phyloP scores from a whole-genome alignment of 2,329 filamentous ascomycete species.

The Elsinoe batatas region DNA sequence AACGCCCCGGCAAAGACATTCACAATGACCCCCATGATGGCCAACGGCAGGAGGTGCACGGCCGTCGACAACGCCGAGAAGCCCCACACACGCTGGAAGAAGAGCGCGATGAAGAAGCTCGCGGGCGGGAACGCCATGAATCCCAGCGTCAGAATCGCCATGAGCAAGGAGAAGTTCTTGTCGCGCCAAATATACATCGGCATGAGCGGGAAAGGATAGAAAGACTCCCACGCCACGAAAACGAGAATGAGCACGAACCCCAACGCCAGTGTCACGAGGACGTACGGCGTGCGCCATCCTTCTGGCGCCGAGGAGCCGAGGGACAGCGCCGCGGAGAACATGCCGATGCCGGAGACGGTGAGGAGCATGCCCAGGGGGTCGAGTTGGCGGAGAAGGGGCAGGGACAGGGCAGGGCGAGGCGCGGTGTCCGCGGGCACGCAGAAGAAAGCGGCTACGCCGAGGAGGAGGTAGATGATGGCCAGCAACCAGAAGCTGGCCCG shows the following conservation, averaged over 20 bases:
- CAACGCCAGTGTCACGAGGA: constrained; percentile 52
- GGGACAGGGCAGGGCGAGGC: constrained; percentile 36
- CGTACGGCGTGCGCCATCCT: constrained; percentile 54
- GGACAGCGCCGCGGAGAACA: constrained; percentile 53
- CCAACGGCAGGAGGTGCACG: constrained; percentile 55
- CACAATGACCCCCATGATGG: constrained; percentile 51
- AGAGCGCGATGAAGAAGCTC: constrained; percentile 55
- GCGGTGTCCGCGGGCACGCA: constrained; percentile 49
- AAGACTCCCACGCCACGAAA: constrained; percentile 55
- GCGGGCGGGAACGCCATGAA: constrained; percentile 53
- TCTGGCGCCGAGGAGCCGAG: constrained; percentile 46
- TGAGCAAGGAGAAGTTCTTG: constrained; percentile 53
- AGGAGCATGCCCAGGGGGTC: constrained; percentile 52
- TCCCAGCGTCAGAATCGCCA: constrained; percentile 48
- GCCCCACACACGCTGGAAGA: constrained; percentile 49
- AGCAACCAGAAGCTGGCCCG: constrained; percentile 53
- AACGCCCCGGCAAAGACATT: constrained; percentile 54
- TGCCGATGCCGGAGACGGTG: constrained; percentile 54
- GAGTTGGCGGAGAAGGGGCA: constrained; percentile 45
- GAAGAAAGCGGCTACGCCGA: constrained; percentile 49
- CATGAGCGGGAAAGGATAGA: constrained; percentile 36
- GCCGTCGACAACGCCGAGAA: constrained; percentile 50
- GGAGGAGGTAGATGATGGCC: constrained; percentile 52
- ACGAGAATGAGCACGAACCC: constrained; percentile 46
- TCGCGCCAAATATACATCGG: constrained; percentile 52